phyloP scores from a whole-genome alignment of 805 yeast genomes.

The Cyberlindnera japonica region DNA sequence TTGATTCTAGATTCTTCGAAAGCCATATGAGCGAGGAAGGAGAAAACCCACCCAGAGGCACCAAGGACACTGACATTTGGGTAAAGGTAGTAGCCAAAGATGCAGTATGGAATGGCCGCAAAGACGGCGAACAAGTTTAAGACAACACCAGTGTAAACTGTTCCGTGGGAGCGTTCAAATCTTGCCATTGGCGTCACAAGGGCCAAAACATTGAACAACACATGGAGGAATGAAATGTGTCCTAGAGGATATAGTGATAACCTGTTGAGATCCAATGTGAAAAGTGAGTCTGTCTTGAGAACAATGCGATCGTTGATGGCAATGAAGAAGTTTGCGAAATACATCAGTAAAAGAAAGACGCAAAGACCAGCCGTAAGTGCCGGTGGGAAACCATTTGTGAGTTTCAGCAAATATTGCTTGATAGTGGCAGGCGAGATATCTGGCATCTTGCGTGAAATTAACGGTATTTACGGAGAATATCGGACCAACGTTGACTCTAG shows the following conservation, averaged over 20 bases:
- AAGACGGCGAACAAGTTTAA: slow-evolving; percentile 67
- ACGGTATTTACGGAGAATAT: no score
- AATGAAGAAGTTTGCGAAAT: slow-evolving; percentile 31
- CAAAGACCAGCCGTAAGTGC: slow-evolving; percentile 61
- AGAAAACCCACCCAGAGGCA: slow-evolving; percentile 68
- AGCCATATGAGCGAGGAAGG: slow-evolving; percentile 61
- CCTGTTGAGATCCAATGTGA: slow-evolving; percentile 36
- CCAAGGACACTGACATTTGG: slow-evolving; percentile 59
- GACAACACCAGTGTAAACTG: slow-evolving; percentile 80
- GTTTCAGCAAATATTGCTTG: no score
- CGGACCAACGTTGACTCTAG: no score
- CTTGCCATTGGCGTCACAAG: slow-evolving; percentile 56
- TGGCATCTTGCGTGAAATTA: no score
- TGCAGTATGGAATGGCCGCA: slow-evolving; percentile 43
- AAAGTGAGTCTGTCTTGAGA: slow-evolving; percentile 54
- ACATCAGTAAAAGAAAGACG: slow-evolving; percentile 49
- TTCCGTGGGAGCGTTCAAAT: slow-evolving; percentile 74
- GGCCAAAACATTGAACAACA: slow-evolving; percentile 54
- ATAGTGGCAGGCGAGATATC: no score
- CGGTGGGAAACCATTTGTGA: slow-evolving; percentile 43
- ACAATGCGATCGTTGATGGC: slow-evolving; percentile 38
- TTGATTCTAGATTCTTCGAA: slow-evolving; percentile 38
- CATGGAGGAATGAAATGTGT: slow-evolving; percentile 59
- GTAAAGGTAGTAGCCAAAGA: slow-evolving; percentile 38
- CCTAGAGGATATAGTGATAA: slow-evolving; percentile 67